A percentile compares a stretch with the other conserved stretches of the same genome.
Evolutionary conservation across 2,329 filamentous ascomycete species (phyloP).

Genomic region (Blastomyces gilchristii): DNA sequence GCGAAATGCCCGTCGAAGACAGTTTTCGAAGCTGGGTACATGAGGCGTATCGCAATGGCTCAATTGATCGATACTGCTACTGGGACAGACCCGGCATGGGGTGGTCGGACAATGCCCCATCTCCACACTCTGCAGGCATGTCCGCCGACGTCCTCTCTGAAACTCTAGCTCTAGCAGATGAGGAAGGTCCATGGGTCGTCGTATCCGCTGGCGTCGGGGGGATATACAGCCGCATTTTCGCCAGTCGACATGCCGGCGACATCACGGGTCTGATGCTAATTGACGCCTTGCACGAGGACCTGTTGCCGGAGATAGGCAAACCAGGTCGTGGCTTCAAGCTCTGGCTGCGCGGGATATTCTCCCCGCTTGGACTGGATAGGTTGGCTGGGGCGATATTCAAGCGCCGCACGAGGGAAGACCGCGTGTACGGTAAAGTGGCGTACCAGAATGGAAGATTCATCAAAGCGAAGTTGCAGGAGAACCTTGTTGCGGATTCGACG

Average conservation of each 20-base stretch:
- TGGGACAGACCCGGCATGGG: constrained; percentile 84
- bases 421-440: constrained; percentile 69
- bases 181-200: constrained; percentile 80
- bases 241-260: constrained; percentile 64
- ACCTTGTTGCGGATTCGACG: constrained; percentile 72
- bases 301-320: constrained; percentile 55
- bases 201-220: constrained; percentile 79
- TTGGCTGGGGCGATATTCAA: constrained; percentile 71
- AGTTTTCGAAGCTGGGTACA: constrained; percentile 72
- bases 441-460: constrained; percentile 75
- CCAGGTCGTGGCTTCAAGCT: constrained; percentile 68
- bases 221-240: constrained; percentile 84
- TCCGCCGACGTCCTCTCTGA: constrained; percentile 82
- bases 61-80: constrained; percentile 85
- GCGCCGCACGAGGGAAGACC: constrained; percentile 69
- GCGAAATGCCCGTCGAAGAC: constrained; percentile 67
- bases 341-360: constrained; percentile 77
- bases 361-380: constrained; percentile 74
- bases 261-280: constrained; percentile 74
- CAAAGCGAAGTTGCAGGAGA: constrained; percentile 88
- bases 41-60: constrained; percentile 63
- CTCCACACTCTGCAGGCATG: constrained; percentile 86
- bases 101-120: constrained; percentile 86
- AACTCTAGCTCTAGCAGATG: constrained; percentile 66
- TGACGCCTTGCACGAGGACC: constrained; percentile 80